Conservation (phyloP, 345 rosid species). For the Pugionium dolabratum region DNA sequence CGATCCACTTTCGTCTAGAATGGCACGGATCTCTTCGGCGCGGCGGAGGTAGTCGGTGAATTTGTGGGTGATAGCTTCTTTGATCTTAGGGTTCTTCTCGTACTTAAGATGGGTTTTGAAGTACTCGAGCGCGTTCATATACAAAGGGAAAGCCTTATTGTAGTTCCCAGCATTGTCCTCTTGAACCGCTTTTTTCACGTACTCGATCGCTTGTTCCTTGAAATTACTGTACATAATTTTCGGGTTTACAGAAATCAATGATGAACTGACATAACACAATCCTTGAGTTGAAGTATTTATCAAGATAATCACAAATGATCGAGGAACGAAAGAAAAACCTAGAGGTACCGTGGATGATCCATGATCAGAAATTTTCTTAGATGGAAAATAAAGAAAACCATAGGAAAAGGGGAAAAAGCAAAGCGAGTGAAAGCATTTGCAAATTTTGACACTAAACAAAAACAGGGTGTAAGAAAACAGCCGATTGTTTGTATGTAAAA, state of each 20-base stretch:
- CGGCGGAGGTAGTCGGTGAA: slow-evolving; percentile 85
- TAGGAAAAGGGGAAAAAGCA: background rate
- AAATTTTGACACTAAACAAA: slow-evolving; percentile 2
- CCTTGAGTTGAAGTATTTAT: background rate
- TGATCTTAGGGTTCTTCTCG: slow-evolving; percentile 25
- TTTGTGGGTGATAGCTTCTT: slow-evolving; percentile 70
- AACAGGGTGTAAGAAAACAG: background rate
- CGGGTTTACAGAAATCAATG: background rate
- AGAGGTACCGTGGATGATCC: slow-evolving; percentile 24
- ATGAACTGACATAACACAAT: background rate
- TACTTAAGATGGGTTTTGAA: slow-evolving; percentile 86
- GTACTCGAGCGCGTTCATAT: slow-evolving; percentile 92
- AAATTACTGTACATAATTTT: slow-evolving; percentile 52
- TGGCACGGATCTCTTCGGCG: slow-evolving; percentile 39
- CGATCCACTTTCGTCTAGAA: slow-evolving; percentile 1
- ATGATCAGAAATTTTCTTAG: slow-evolving; percentile 9
- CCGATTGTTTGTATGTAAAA: background rate
- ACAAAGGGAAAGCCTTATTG: slow-evolving; percentile 77
- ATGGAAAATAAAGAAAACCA: background rate
- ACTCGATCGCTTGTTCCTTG: slow-evolving; percentile 60
- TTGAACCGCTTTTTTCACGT: slow-evolving; percentile 84
- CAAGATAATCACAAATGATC: background rate
- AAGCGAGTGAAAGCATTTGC: background rate
- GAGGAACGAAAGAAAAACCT: background rate
- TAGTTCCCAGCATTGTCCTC: slow-evolving; percentile 90